Percentiles rank a stretch among this genome's conserved stretches.
Conservation (phyloP, 2,329 filamentous ascomycete species). For the Fragosphaeria purpurea region DNA sequence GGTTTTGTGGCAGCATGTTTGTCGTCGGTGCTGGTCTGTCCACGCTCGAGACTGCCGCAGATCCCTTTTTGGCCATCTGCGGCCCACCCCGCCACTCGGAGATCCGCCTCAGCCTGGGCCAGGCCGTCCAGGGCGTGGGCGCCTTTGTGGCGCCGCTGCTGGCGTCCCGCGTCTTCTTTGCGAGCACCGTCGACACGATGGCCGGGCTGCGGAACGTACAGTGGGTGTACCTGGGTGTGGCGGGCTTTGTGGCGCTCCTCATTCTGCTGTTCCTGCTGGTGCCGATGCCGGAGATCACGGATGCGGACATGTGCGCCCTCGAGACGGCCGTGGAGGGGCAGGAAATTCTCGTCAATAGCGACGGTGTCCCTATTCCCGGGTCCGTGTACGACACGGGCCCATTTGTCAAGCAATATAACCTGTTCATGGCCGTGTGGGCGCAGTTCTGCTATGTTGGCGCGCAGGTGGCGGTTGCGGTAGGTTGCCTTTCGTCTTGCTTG, state of each 20-base stretch:
- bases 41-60: slow-evolving; percentile 49
- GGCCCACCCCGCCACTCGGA: slow-evolving; percentile 50
- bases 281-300: slow-evolving; percentile 42
- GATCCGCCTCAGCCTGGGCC: slow-evolving; percentile 47
- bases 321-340: slow-evolving; percentile 25
- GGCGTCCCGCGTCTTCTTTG: slow-evolving; percentile 52
- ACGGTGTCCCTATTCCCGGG: no score
- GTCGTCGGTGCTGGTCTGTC: slow-evolving; percentile 28
- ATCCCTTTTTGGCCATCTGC: slow-evolving; percentile 42
- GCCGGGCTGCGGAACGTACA: slow-evolving; percentile 49
- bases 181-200: slow-evolving; percentile 36
- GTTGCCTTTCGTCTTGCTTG: slow-evolving; percentile 14
- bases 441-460: slow-evolving; percentile 57
- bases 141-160: slow-evolving; percentile 49
- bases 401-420: slow-evolving; percentile 47
- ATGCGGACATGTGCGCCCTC: slow-evolving; percentile 50
- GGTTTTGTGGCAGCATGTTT: slow-evolving; percentile 51
- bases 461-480: slow-evolving; percentile 41
- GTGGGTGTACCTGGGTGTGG: slow-evolving; percentile 55
- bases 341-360: no score
- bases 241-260: slow-evolving; percentile 47
- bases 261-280: slow-evolving; percentile 49
- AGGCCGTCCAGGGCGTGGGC: slow-evolving; percentile 49
- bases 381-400: slow-evolving; percentile 35
- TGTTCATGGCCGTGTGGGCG: slow-evolving; percentile 50